These are phyloP conservation scores for Cladosporium austrohemisphaericum DNA, from an alignment of 2,329 filamentous ascomycete genomes.

Conservation along the genomic window DNA sequence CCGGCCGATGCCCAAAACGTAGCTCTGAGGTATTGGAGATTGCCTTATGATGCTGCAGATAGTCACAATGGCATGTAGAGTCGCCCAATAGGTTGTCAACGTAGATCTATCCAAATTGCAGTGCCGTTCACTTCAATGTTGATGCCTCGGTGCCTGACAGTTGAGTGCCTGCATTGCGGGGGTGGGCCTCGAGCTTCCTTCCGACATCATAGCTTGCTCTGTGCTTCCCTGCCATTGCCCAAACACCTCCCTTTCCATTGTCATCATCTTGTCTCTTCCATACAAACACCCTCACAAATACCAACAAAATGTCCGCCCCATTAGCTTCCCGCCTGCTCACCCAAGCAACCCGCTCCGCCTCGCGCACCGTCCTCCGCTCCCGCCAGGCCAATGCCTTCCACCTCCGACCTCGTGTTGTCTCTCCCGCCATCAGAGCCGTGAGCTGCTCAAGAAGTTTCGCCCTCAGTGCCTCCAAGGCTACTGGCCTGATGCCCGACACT, in stretches of 20 bases:
- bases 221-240: background rate
- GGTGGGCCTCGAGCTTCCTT: too few relatives aligned
- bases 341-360: slow-evolving; percentile 21
- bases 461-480: slow-evolving; percentile 7
- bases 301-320: slow-evolving; percentile 24
- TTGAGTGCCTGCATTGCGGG: too few relatives aligned
- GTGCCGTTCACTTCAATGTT: too few relatives aligned
- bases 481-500: slow-evolving; percentile 42
- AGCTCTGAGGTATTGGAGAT: too few relatives aligned
- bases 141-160: too few relatives aligned
- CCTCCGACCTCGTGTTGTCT: slow-evolving; percentile 3
- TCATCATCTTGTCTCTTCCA: background rate
- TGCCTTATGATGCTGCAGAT: too few relatives aligned
- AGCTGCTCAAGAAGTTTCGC: slow-evolving; percentile 13
- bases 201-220: too few relatives aligned
- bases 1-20: too few relatives aligned
- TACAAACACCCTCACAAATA: background rate
- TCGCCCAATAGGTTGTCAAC: too few relatives aligned
- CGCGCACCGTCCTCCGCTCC: slow-evolving; percentile 20
- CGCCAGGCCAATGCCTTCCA: slow-evolving; percentile 15
- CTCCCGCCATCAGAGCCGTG: slow-evolving; percentile 9
- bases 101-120: too few relatives aligned
- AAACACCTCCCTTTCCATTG: slow-evolving; percentile 7
- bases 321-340: slow-evolving; percentile 23
- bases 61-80: too few relatives aligned